Evolutionary conservation across 192 early-diverging fungal genomes (phyloP), one percentile per base, ranked within the genome.

Genomic region (Dissophora globulifera): DNA sequence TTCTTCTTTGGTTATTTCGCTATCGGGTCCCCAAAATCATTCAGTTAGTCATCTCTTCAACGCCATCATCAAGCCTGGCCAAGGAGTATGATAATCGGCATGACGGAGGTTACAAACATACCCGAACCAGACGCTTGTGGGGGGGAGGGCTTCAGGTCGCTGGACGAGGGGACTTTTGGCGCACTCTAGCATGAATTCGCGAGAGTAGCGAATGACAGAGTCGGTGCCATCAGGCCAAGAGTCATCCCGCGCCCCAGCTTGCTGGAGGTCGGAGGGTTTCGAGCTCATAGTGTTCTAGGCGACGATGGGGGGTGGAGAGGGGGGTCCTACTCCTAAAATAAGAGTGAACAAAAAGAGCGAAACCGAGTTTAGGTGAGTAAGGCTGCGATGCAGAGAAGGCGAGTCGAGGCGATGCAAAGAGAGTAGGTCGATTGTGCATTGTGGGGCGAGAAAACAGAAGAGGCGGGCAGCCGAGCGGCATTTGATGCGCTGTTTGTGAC

Each of bases 81-180:
- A n/a, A n/a, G n/a, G n/a, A n/a, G n/a, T n/a, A n/a, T n/a, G n/a
- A n/a, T n/a, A n/a, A n/a, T n/a, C n/a, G n/a, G n/a, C n/a, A n/a
- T n/a, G n/a, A n/a, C n/a, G n/a, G n/a, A n/a, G n/a, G n/a, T n/a
- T n/a, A n/a, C 35, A 15, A 12, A 42, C 69, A 40, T 66, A 82
- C 81, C 69, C 76, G 55, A 79, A 82, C 81, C 81, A 74, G n/a
- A 67, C 45, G 57, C 31, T 72, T 12, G 58, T 78, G 46, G 81
- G 64, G 16, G 69, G 81, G 40, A 82, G 59, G 12, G 65, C 69
- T 16, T 62, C 69, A 42, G 81, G 81, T 40, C 63, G 48, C 27
- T 75, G 42, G 5, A 82, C 81, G 26, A 82, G 58, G 16, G 81
- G 81, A 40, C 81, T 82, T 42, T 82, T 58, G 2, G 75, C 69